Evolutionary conservation across 1,139 yeast genomes (phyloP), one percentile per base, ranked within the genome.

Genomic region (Suhomyces taliae): DNA sequence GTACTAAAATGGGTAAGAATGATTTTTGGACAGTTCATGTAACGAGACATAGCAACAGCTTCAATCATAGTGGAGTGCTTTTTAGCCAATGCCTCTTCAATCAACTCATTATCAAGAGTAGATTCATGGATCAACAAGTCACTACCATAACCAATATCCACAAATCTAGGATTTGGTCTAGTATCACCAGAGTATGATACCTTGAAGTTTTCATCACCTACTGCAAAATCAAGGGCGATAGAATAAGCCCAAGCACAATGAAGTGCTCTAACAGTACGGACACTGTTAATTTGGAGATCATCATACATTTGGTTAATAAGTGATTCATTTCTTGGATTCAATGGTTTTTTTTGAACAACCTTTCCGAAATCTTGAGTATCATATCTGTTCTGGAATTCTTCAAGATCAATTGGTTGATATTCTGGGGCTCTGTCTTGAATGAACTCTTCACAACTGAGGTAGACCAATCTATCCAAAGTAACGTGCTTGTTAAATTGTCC

Each of bases 181-280:
- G 98, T 90, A 61, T 93, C 99, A 8, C 99, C 99, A 1, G 97
- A 90, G 62, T 89, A 95, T 0, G 97, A 85, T 1, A 91, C 74
- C 55, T 81, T 85, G 69, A 90, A 89, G 0, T 64, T 54, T 27
- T 60, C 62, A 3, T 37, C 26, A 3, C 65, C 62, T 10, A 52
- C 34, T 19, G 64, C 61, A 53, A 86, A 84, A 0, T 75, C 67
- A 11, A 91, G 69, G 1, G 85, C 67, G 24, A 82, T 83, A 7
- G 91, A 85, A 62, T 91, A 93, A 0, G 98, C 81, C 81, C 85
- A 83, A 26, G 81, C 81, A 62, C 98, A 91, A 63, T 93, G 99
- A 34, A 78, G 76, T 0, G 98, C 98, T 51, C 85, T 77, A 53
- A 90, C 85, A 0, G 95, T 83, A 32, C 66, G 60, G 15, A 88